Conservation (phyloP, 192 early-diverging fungal species). For the Dimargaris verticillata region DNA sequence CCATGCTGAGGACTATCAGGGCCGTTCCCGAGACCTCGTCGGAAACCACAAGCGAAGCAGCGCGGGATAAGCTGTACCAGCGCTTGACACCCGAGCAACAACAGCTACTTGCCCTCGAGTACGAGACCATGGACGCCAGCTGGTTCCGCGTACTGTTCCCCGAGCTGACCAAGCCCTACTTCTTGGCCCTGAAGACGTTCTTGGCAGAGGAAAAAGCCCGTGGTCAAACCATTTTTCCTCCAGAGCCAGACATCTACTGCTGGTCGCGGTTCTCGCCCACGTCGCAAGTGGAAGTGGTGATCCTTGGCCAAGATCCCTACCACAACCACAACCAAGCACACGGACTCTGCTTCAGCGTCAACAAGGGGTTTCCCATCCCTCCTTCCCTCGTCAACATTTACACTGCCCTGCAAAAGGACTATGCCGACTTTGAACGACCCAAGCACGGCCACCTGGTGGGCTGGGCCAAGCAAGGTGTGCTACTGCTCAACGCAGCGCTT, state of each 20-base stretch:
- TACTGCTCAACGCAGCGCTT: slow-evolving; percentile 76
- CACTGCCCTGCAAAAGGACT: slow-evolving; percentile 55
- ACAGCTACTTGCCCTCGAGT: slow-evolving; percentile 34
- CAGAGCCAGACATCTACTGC: slow-evolving; percentile 57
- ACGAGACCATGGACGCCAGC: slow-evolving; percentile 48
- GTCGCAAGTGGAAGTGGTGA: slow-evolving; percentile 60
- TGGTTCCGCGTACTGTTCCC: slow-evolving; percentile 44
- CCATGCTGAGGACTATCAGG: neutral
- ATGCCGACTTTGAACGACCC: slow-evolving; percentile 50
- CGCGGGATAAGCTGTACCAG: slow-evolving; percentile 3
- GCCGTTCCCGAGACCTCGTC: neutral
- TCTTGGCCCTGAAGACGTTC: slow-evolving; percentile 46
- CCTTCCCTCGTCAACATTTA: slow-evolving; percentile 89
- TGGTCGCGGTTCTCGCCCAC: slow-evolving; percentile 65
- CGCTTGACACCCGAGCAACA: neutral
- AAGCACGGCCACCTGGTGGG: slow-evolving; percentile 62
- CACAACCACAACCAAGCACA: slow-evolving; percentile 70
- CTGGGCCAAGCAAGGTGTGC: slow-evolving; percentile 73
- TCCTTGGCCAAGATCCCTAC: slow-evolving; percentile 79
- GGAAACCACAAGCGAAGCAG: neutral
- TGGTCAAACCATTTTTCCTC: slow-evolving; percentile 52
- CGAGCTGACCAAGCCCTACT: slow-evolving; percentile 43
- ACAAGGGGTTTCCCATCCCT: slow-evolving; percentile 51
- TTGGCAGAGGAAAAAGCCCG: slow-evolving; percentile 35
- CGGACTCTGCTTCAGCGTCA: slow-evolving; percentile 83